Evolutionary conservation across 2,329 filamentous ascomycete species (phyloP), one percentile per base, ranked within the genome.

Genomic region (Alternaria incomplexa): DNA sequence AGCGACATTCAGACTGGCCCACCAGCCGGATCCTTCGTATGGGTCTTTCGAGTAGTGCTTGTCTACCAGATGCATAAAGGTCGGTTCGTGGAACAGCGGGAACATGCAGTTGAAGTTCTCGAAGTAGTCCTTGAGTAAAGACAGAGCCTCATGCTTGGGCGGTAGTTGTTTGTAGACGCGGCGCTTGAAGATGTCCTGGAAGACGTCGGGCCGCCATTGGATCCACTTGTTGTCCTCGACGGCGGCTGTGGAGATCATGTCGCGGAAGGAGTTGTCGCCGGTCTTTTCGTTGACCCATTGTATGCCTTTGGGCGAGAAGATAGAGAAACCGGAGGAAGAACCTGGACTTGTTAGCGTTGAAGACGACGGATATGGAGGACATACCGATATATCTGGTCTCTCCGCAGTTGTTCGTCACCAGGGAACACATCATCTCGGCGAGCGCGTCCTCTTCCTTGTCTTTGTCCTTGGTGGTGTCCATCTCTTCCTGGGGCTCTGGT

Each of bases 31-130:
- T 26, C 95, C 94, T 77, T 97, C 90, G 70, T 97, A 98, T 1
- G 95, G 95, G 70, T 98, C 92, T 53, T 89, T 84, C 1, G 93
- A 96, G 80, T 98, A 99, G 77, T 98, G 95, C 70, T 91, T 89
- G 75, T 98, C 93, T 30, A 97, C 93, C 6, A 98, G 85, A 76
- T 97, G 94, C 93, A 98, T 98, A 77, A 99, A 99, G 0, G 96
- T 98, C 1, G 95, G 94, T 79, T 97, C 94, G 79, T 99, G 96
- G 75, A 97, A 99, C 5, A 99, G 85, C 6, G 96, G 96, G 76
- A 98, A 97, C 88, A 98, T 95, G 88, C 93, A 96, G 83, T 99
- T 99, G 86, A 99, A 98, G 81, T 97, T 97, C 75, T 97, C 93
- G 70, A 99, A 99, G 76, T 91, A 99, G 79, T 99, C 96, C 79